Base-by-base conservation (phyloP, 257 asterid species). In the Rhazya stricta region DNA sequence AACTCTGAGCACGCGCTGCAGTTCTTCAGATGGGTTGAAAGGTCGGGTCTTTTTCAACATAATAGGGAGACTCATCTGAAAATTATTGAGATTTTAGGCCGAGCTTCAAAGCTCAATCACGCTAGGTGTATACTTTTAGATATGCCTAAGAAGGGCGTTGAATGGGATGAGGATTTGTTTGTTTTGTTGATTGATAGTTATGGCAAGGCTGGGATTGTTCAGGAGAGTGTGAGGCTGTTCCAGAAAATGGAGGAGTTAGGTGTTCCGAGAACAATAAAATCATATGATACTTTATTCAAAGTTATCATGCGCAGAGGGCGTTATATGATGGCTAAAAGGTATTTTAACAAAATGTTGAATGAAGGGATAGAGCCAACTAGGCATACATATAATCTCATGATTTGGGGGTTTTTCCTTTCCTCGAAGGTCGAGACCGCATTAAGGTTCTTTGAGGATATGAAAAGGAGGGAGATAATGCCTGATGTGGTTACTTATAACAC, bases 151-250 rank as follows among this genome's bases (percentile, higher is more conserved):
- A 92, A 95, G 75, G 96, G 91, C 23, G 75, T 91, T 69, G 84
- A 87, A 27, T 95, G 97, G 98, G 98, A 95, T 82, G 99, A 95
- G 83, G 97, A 92, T 84, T 71, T 89, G 78, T 95, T 97, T 96
- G 89, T 89, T 67, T 42, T 82, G 82, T 73, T 95, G 96, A 88
- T 92, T 74, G 91, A 87, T 70, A 86, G 96, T 51, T 95, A 92
- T 77, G 98, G 98, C 8, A 83, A 80, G 77, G 91, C 89, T 1
- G 96, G 96, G 65, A 92, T 94, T 43, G 98, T 94, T 78, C 99
- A 90, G 85, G 99, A 94, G 90, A 92, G 97, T 82, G 97, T 94
- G 56, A 89, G 84, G 75, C 21, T 94, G 88, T 92, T 94, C 51
- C 84, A 83, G 80, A 94, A 86, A 80, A 94, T 94, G 97, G 89